phyloP scores from a whole-genome alignment of 164 flowering plant species.

The Berberis vulgaris region DNA sequence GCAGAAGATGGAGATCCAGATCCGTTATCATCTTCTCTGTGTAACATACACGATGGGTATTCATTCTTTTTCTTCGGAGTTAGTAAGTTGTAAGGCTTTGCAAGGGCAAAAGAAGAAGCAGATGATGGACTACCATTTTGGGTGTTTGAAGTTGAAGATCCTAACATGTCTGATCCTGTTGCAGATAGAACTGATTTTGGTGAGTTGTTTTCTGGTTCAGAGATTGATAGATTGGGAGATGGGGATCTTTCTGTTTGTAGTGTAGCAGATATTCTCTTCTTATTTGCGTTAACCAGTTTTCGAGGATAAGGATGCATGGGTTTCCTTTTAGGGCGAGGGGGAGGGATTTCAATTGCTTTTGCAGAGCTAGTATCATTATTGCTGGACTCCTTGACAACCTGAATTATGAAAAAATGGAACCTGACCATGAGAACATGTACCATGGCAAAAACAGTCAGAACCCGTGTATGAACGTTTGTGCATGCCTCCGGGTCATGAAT shows the following conservation, averaged over 20 bases:
- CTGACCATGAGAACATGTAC: constrained; percentile 2
- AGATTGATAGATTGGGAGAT: constrained; percentile 30
- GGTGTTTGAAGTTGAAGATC: constrained; percentile 27
- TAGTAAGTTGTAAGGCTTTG: constrained; percentile 13
- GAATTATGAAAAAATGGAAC: constrained; percentile 2
- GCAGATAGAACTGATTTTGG: constrained; percentile 64
- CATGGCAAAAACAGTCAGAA: constrained; percentile 4
- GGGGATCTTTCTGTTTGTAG: constrained; percentile 23
- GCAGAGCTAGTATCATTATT: constrained; percentile 21
- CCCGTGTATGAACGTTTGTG: constrained; percentile 12
- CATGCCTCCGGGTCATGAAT: constrained; percentile 12
- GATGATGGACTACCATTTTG: constrained; percentile 36
- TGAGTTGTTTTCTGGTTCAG: constrained; percentile 39
- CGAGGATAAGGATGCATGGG: constrained; percentile 88
- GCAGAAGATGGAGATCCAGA: constrained; percentile 15
- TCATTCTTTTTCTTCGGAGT: constrained; percentile 16
- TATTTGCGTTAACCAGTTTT: constrained; percentile 27
- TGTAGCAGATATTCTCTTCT: constrained; percentile 14
- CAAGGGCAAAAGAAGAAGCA: constrained; percentile 30
- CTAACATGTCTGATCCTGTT: constrained; percentile 35
- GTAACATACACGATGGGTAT: constrained; percentile 11
- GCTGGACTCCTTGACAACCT: constrained; percentile 56
- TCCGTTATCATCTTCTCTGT: constrained; percentile 25
- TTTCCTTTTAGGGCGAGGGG: constrained; percentile 84
- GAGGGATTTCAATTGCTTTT: constrained; percentile 74